These are phyloP conservation scores for Onygena corvina DNA, from an alignment of 2,329 filamentous ascomycete genomes.

Conservation along the genomic window DNA sequence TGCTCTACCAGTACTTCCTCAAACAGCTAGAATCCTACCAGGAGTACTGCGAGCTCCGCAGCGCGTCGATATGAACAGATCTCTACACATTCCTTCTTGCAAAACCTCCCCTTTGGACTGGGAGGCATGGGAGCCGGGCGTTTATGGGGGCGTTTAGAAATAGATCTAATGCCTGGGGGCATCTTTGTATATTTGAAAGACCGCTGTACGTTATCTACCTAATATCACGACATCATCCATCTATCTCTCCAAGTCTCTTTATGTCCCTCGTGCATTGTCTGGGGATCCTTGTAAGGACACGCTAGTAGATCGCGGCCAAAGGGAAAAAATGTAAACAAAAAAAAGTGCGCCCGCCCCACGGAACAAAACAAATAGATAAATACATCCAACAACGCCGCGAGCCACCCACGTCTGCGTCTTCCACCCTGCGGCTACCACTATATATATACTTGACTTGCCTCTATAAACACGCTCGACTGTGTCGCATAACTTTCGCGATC, in stretches of 20 bases:
- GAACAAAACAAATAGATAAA: too few relatives aligned
- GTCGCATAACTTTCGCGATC: constrained; percentile 42
- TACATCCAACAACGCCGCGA: not conserved
- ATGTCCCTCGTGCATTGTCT: not conserved
- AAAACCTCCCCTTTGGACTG: not conserved
- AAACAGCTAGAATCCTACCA: constrained; percentile 56
- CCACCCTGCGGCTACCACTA: constrained; percentile 9
- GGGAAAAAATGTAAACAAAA: constrained; percentile 26
- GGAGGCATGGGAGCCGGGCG: constrained; percentile 1
- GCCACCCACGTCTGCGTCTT: constrained; percentile 14
- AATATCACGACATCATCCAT: not conserved
- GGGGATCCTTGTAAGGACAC: constrained; percentile 12
- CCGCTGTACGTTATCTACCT: not conserved
- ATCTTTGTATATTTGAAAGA: constrained; percentile 2
- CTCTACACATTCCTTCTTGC: not conserved
- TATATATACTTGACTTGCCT: constrained; percentile 9
- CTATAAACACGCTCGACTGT: constrained; percentile 5
- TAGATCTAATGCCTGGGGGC: constrained; percentile 2
- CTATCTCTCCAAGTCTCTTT: not conserved
- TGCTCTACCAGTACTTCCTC: constrained; percentile 81
- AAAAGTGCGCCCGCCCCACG: not conserved
- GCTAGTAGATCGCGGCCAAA: constrained; percentile 13
- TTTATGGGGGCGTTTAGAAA: constrained; percentile 2
- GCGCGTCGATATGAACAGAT: constrained; percentile 8
- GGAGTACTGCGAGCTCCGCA: constrained; percentile 17